These are phyloP conservation scores for Phytophthora fragariae DNA, from an alignment of 352 stramenopile genomes.

Conservation along the genomic window DNA sequence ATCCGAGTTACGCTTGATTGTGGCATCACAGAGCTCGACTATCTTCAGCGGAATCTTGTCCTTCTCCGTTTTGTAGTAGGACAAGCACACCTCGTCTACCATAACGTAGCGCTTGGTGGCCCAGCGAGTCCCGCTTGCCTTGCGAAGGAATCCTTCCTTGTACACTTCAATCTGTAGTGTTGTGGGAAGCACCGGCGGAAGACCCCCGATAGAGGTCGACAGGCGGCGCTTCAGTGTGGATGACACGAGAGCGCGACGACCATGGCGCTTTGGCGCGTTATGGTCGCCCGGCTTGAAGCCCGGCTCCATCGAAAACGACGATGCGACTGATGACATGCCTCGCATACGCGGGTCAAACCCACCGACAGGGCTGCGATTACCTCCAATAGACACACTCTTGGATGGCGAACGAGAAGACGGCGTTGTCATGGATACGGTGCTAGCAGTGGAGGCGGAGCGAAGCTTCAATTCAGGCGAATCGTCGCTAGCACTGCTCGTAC, in stretches of 20 bases:
- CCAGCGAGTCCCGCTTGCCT: slow-evolving; percentile 82
- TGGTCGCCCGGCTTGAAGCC: slow-evolving; percentile 62
- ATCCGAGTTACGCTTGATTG: slow-evolving; percentile 83
- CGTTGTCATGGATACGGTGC: slow-evolving; percentile 48
- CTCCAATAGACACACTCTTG: slow-evolving; percentile 47
- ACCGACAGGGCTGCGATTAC: slow-evolving; percentile 36
- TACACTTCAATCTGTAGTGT: slow-evolving; percentile 80
- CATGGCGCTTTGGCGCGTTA: slow-evolving; percentile 52
- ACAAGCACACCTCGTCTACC: slow-evolving; percentile 84
- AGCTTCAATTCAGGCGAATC: slow-evolving; percentile 56
- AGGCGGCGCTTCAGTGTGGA: slow-evolving; percentile 60
- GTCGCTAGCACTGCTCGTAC: slow-evolving; percentile 62
- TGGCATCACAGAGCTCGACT: slow-evolving; percentile 83
- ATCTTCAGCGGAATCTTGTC: slow-evolving; percentile 89
- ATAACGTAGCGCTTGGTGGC: slow-evolving; percentile 90
- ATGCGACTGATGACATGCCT: slow-evolving; percentile 46
- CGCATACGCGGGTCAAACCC: slow-evolving; percentile 41
- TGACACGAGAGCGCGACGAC: slow-evolving; percentile 73
- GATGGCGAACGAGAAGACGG: slow-evolving; percentile 57
- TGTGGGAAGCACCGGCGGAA: slow-evolving; percentile 68
- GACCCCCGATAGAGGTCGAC: slow-evolving; percentile 45
- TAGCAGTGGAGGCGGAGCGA: slow-evolving; percentile 64
- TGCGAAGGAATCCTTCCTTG: slow-evolving; percentile 87
- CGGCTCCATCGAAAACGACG: slow-evolving; percentile 71
- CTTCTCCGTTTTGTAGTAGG: slow-evolving; percentile 88